Conservation (phyloP, 441 rosid species). For the Lepidium campestre region DNA sequence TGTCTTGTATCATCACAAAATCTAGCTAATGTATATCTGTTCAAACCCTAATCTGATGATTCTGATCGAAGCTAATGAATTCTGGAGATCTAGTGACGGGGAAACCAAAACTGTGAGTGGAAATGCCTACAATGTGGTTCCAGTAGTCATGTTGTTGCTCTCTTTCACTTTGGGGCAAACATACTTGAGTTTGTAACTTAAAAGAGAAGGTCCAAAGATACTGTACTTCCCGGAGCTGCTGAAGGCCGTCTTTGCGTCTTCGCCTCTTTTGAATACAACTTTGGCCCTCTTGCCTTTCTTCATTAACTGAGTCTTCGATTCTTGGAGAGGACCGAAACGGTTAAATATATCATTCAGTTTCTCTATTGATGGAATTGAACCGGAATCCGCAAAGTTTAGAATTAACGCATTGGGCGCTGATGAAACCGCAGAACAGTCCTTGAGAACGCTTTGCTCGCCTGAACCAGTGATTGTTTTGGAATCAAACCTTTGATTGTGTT, state of each 20-base stretch:
- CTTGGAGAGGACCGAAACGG: constrained; percentile 46
- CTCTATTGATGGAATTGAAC: constrained; percentile 44
- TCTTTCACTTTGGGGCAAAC: constrained; percentile 12
- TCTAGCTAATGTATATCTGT: background rate
- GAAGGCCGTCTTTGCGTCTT: constrained; percentile 68
- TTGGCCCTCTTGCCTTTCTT: constrained; percentile 54
- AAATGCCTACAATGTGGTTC: background rate
- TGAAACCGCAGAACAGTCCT: constrained; percentile 11
- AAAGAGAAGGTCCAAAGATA: constrained; percentile 68
- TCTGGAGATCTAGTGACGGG: no score
- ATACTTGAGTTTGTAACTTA: constrained; percentile 64
- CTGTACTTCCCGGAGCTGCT: constrained; percentile 69
- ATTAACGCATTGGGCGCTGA: constrained; percentile 37
- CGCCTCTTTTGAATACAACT: constrained; percentile 54
- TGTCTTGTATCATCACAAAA: background rate
- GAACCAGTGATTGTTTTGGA: background rate
- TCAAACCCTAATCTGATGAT: background rate
- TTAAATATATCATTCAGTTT: constrained; percentile 58
- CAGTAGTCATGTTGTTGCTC: background rate
- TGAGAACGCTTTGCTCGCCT: background rate
- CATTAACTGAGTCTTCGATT: constrained; percentile 43
- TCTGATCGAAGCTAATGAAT: no score
- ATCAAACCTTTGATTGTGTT: no score
- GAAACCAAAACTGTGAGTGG: background rate
- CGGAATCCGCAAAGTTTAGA: constrained; percentile 48